Conservation (phyloP, 768 basidiomycete species). For the Mycena floridula region DNA sequence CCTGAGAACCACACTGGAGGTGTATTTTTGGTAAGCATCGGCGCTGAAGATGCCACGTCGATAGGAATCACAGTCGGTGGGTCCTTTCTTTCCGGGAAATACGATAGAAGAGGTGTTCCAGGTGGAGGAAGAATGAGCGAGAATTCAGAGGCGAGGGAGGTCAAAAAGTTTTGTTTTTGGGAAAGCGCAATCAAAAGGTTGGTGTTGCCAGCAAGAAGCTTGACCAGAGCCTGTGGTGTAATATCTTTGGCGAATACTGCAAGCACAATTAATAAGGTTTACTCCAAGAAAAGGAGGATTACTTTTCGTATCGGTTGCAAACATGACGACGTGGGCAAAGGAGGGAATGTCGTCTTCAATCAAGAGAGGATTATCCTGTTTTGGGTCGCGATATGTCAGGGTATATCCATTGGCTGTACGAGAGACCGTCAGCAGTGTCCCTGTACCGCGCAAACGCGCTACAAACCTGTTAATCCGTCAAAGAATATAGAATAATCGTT, state of each 20-base stretch:
- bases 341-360: slow-evolving; percentile 65
- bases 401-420: slow-evolving; percentile 72
- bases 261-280: slow-evolving; percentile 4
- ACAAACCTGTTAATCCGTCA: slow-evolving; percentile 63
- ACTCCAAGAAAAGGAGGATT: slow-evolving; percentile 15
- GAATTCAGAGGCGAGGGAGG: slow-evolving; percentile 85
- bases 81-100: slow-evolving; percentile 74
- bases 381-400: slow-evolving; percentile 81
- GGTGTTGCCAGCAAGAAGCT: slow-evolving; percentile 60
- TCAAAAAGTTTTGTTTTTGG: slow-evolving; percentile 64
- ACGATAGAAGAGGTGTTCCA: slow-evolving; percentile 76
- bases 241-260: slow-evolving; percentile 69
- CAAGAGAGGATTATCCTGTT: slow-evolving; percentile 60
- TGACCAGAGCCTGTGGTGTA: slow-evolving; percentile 74
- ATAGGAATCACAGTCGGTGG: slow-evolving; percentile 64
- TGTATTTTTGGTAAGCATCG: slow-evolving; percentile 28
- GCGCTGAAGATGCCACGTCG: slow-evolving; percentile 27
- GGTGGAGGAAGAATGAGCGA: slow-evolving; percentile 84
- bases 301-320: slow-evolving; percentile 87
- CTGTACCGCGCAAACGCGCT: background rate
- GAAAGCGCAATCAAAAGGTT: slow-evolving; percentile 85
- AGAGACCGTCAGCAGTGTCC: background rate
- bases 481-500: slow-evolving; percentile 83
- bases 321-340: slow-evolving; percentile 83
- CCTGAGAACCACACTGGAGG: slow-evolving; percentile 76